phyloP scores from a whole-genome alignment of 2,329 filamentous ascomycete genomes.

The Pseudogymnoascus sp. region DNA sequence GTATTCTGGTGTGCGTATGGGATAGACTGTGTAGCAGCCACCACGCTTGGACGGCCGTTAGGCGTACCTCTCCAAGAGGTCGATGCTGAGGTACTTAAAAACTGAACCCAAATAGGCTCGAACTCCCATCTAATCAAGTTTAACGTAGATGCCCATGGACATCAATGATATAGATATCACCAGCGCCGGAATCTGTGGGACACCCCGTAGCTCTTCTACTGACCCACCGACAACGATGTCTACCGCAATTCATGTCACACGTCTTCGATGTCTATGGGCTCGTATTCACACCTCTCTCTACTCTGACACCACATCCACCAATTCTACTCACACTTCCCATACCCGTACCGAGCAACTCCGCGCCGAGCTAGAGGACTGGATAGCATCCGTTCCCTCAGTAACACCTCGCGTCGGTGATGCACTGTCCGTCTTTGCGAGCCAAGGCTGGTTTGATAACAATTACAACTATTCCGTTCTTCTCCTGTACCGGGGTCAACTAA shows the following conservation, averaged over 20 bases:
- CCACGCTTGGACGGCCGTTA: conserved; percentile 26
- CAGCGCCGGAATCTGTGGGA: background rate
- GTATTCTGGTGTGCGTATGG: conserved; percentile 30
- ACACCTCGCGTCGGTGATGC: background rate
- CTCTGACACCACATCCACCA: too few relatives aligned
- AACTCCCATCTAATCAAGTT: background rate
- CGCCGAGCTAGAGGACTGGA: too few relatives aligned
- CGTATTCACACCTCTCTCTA: background rate
- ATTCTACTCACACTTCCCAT: too few relatives aligned
- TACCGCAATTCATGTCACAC: conserved; percentile 17
- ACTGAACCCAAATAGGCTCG: conserved; percentile 11
- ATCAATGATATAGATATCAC: background rate
- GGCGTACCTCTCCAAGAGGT: conserved; percentile 22
- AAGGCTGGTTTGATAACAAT: conserved; percentile 32
- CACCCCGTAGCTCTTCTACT: conserved; percentile 11
- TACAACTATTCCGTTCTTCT: conserved; percentile 33
- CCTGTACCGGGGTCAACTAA: conserved; percentile 25
- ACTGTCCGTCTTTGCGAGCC: conserved; percentile 29
- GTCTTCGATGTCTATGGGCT: background rate
- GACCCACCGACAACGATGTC: conserved; percentile 21
- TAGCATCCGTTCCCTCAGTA: too few relatives aligned
- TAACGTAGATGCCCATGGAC: background rate
- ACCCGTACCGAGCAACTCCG: too few relatives aligned
- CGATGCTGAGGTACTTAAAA: conserved; percentile 20
- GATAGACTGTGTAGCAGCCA: conserved; percentile 26